A percentile compares a stretch with the other conserved stretches of the same genome.
Conservation (phyloP, 192 early-diverging fungal genomes). For the Coemansia sp. region DNA sequence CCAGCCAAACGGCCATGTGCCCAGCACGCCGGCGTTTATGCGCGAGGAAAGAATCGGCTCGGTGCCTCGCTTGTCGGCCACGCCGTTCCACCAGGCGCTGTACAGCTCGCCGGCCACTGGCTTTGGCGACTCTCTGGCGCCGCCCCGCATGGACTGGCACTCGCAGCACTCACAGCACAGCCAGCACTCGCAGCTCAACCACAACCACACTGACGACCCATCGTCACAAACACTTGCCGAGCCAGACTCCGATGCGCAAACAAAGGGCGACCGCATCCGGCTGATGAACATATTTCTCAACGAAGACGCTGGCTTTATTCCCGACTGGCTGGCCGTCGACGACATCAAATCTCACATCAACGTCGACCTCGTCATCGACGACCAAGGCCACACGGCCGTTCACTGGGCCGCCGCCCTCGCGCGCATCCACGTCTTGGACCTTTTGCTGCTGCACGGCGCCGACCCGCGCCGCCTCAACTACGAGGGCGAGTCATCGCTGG, state of each 20-base stretch:
- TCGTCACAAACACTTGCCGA: constrained; percentile 30
- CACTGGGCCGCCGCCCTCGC: constrained; percentile 97
- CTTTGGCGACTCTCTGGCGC: constrained; percentile 7
- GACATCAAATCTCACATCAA: constrained; percentile 54
- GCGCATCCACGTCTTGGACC: constrained; percentile 67
- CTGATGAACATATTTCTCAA: constrained; percentile 85
- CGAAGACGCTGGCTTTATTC: constrained; percentile 70
- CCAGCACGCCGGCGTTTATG: constrained; percentile 32
- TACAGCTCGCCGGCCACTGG: constrained; percentile 35
- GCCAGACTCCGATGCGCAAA: constrained; percentile 9
- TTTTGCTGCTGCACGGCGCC: constrained; percentile 76
- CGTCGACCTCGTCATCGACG: constrained; percentile 85
- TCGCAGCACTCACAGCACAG: not conserved
- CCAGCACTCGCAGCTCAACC: too few relatives aligned
- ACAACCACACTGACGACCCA: constrained; percentile 21
- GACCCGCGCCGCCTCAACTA: constrained; percentile 70
- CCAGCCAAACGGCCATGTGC: constrained; percentile 17
- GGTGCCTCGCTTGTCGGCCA: constrained; percentile 9
- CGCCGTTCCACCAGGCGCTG: constrained; percentile 22
- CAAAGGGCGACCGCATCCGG: constrained; percentile 68
- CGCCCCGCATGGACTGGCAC: constrained; percentile 13
- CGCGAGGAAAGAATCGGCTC: constrained; percentile 9
- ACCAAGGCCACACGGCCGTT: constrained; percentile 89
- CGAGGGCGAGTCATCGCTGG: constrained; percentile 84
- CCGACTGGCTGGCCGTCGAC: constrained; percentile 39